Conservation (phyloP, 2,329 filamentous ascomycete species). For the Trichoderma citrinoviride region DNA sequence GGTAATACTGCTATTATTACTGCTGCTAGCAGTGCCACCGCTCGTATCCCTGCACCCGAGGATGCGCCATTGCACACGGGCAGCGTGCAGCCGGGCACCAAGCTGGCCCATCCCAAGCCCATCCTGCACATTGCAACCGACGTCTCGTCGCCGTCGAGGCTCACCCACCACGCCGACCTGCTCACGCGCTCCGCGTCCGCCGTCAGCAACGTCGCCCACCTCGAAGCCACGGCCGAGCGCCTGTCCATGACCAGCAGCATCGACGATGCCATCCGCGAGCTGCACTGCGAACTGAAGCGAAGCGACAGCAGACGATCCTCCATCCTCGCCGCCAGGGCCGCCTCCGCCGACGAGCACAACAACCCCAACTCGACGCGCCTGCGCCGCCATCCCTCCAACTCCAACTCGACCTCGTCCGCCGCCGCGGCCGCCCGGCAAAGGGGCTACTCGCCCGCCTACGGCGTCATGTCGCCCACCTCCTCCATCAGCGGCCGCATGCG, state of each 20-base stretch:
- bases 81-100: slow-evolving; percentile 47
- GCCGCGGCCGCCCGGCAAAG: slow-evolving; percentile 39
- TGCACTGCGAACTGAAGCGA: slow-evolving; percentile 69
- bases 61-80: slow-evolving; percentile 36
- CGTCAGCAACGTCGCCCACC: slow-evolving; percentile 65
- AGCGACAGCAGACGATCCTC: slow-evolving; percentile 66
- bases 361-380: slow-evolving; percentile 25
- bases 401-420: slow-evolving; percentile 60
- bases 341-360: slow-evolving; percentile 31
- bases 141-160: slow-evolving; percentile 48
- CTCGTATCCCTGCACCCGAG: neutral
- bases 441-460: slow-evolving; percentile 40
- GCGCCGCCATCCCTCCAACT: slow-evolving; percentile 45
- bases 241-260: slow-evolving; percentile 73
- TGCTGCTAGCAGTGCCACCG: neutral
- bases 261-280: slow-evolving; percentile 71
- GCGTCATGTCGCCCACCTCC: slow-evolving; percentile 64
- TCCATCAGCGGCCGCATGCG: slow-evolving; percentile 58
- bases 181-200: slow-evolving; percentile 61
- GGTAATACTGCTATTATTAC: neutral
- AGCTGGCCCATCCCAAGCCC: slow-evolving; percentile 40
- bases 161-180: slow-evolving; percentile 57
- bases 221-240: slow-evolving; percentile 73
- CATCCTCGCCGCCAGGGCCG: slow-evolving; percentile 49
- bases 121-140: slow-evolving; percentile 49